phyloP scores from a whole-genome alignment of 441 rosid genomes.

The Erodium moschatum region DNA sequence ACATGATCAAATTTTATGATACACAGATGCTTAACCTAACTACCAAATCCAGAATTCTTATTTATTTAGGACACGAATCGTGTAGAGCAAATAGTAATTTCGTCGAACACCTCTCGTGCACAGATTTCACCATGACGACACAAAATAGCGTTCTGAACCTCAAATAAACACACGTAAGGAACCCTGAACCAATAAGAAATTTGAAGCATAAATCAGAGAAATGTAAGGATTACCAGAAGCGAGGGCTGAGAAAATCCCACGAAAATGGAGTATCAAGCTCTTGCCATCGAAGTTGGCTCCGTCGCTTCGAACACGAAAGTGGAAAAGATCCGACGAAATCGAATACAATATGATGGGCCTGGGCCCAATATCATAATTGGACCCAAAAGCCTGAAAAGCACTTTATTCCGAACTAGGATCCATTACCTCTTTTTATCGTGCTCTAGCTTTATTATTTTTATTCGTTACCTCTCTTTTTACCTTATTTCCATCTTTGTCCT shows the following conservation, averaged over 20 bases:
- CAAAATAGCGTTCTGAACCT: background rate
- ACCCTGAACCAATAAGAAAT: background rate
- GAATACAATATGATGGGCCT: too few species aligned
- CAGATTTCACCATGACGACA: background rate
- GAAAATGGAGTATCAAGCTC: background rate
- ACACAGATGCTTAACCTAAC: background rate
- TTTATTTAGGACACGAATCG: background rate
- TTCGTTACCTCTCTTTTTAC: background rate
- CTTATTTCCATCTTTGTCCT: conserved; percentile 23
- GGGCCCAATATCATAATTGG: too few species aligned
- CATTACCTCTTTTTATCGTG: background rate
- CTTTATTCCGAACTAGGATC: too few species aligned
- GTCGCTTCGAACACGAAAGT: too few species aligned
- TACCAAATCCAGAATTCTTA: too few species aligned
- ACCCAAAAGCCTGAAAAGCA: too few species aligned
- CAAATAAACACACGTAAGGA: background rate
- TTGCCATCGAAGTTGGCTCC: background rate
- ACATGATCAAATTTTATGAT: too few species aligned
- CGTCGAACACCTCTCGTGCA: conserved; percentile 18
- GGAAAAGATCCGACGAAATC: too few species aligned
- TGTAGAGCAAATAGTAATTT: conserved; percentile 10
- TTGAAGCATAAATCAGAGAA: background rate
- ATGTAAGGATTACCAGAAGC: background rate
- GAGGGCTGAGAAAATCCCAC: background rate
- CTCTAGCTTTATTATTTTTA: background rate